Base-by-base conservation (phyloP, 768 basidiomycete genomes). In the Suillus paluster region DNA sequence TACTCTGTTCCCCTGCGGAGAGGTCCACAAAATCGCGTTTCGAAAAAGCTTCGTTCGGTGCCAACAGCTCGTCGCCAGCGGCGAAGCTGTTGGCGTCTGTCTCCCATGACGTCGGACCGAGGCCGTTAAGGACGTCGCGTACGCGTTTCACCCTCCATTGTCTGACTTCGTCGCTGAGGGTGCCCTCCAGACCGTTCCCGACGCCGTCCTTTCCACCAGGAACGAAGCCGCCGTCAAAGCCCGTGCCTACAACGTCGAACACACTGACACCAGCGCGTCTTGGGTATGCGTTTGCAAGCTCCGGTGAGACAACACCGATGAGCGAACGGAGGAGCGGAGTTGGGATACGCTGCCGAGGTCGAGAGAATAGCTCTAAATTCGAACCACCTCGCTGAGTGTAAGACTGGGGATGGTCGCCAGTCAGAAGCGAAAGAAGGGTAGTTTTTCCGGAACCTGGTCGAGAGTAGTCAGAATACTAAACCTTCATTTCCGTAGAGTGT, bases 381-480 rank as follows among this genome's bases (percentile, higher is more conserved):
- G 82, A 64, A 73, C 67, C 60, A 34, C 62, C 61, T 30, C 73
- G 72, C 70, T 94, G 92, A 5, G 88, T 89, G 78, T 91, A 99
- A 1, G 97, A 98, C 64, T 95, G 93, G 0, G 97, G 97, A 73
- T 99, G 97, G 71, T 97, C 95, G 27, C 97, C 97, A 0, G 94
- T 94, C 42, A 99, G 78, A 34, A 98, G 75, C 19, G 96, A 88
- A 23, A 98, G 81, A 7, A 98, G 87, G 0, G 97, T 99, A 1
- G 95, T 95, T 78, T 99, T 99, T 17, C 97, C 97, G 0, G 94
- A 95, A 49, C 97, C 92, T 93, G 69, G 4, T 25, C 23, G 15
- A 2, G 21, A 25, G 25, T 21, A 15, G 21, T 60, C 50, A 61
- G 57, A 10, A 19, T 38, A 0, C 2, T 52, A 6, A 48, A 30